These are phyloP conservation scores for Salix udensis DNA, from an alignment of 345 rosid species.

Conservation along the genomic window DNA sequence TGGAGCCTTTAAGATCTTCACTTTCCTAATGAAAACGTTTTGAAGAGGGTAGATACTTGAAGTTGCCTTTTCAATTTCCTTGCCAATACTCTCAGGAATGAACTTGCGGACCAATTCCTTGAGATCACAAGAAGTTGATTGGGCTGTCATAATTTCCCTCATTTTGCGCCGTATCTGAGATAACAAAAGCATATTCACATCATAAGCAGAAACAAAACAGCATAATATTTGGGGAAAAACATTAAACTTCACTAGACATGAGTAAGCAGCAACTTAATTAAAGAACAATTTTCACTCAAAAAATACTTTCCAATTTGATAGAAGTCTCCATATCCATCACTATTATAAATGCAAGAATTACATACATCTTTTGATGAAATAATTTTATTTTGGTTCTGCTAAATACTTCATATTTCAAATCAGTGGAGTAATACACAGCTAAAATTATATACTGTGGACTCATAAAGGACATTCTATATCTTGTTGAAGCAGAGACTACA, in stretches of 20 bases:
- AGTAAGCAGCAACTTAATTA: neutral
- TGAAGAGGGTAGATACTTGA: constrained; percentile 75
- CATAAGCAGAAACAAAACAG: neutral
- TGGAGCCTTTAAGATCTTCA: constrained; percentile 90
- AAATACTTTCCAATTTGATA: neutral
- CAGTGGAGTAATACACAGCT: neutral
- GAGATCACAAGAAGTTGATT: constrained; percentile 85
- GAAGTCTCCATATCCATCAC: neutral
- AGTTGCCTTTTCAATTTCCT: constrained; percentile 88
- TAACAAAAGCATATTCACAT: neutral
- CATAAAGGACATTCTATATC: neutral
- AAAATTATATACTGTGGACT: neutral
- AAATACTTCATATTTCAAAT: neutral
- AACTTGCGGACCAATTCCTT: constrained; percentile 78
- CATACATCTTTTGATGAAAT: neutral
- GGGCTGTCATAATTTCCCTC: constrained; percentile 82
- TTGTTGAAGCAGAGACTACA: neutral
- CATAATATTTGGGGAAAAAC: neutral
- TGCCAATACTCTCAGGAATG: constrained; percentile 82
- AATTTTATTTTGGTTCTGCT: neutral
- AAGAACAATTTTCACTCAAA: neutral
- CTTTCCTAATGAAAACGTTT: constrained; percentile 85
- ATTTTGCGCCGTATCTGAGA: constrained; percentile 80
- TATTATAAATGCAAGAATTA: neutral
- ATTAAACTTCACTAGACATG: neutral